Evolutionary conservation across 2,329 filamentous ascomycete genomes (phyloP), one percentile per base, ranked within the genome.

Genomic region (Penicillium sp.): DNA sequence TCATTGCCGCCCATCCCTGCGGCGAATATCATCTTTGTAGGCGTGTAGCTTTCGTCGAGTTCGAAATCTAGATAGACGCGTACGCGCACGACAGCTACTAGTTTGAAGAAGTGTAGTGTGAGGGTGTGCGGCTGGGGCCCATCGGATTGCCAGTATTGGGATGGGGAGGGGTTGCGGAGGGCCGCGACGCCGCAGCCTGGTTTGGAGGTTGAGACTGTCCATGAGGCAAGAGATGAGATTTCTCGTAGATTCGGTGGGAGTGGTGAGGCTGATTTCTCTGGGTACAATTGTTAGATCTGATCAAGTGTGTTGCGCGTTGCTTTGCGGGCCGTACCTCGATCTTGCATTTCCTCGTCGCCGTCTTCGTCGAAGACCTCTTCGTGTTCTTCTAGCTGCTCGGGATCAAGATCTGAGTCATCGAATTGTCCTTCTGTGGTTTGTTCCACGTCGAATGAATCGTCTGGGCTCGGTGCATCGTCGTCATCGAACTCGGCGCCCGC

Each of bases 41-140:
- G 94, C 3, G 94, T 99, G 72, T 99, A 99, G 41, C 89, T 94
- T 75, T 99, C 94, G 73, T 99, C 94, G 50, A 90, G 85, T 58
- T 88, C 87, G 72, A 96, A 96, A 75, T 99, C 92, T 42, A 99
- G 86, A 63, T 88, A 74, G 46, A 82, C 60, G 64, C 80, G 56
- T 71, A 83, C 65, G 61, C 80, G 68, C 60, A 83, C 61, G 70
- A 85, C 60, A 52, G 79, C 63, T 61, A 81, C 67, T 58, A 82
- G 61, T 74, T 84, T 75, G 67, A 83, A 67, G 81, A 89, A 78
- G 78, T 87, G 84, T 3, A 87, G 78, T 52, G 82, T 86, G 11
- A 87, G 75, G 8, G 81, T 81, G 64, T 87, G 84, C 2, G 84
- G 84, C 57, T 87, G 84, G 0, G 84, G 84, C 3, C 84, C 84